Evolutionary conservation across 805 yeast genomes (phyloP).

Genomic region (Saccharomycopsis sp.): DNA sequence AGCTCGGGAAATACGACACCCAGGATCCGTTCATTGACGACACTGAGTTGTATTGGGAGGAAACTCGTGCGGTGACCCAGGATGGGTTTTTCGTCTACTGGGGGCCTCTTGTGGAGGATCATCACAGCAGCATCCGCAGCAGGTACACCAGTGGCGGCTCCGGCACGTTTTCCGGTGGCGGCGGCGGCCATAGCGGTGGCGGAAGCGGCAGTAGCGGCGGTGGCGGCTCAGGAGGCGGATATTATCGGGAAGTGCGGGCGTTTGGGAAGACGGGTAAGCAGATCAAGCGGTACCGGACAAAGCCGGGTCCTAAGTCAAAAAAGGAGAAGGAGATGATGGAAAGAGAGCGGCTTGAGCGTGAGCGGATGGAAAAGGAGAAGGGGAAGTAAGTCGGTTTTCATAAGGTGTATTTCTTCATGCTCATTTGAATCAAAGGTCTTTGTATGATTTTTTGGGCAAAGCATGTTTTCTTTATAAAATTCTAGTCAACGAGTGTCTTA

Average conservation of each 20-base stretch:
- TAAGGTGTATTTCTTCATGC: neutral
- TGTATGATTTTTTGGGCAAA: too few species aligned
- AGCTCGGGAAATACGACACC: slow-evolving; percentile 85
- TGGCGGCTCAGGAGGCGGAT: neutral
- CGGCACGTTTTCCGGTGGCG: neutral
- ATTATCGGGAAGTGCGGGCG: neutral
- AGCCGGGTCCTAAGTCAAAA: slow-evolving; percentile 20
- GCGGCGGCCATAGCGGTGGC: slow-evolving; percentile 1
- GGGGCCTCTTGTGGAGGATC: slow-evolving; percentile 77
- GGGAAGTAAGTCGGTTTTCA: neutral
- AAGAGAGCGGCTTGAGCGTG: slow-evolving; percentile 3
- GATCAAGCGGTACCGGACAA: slow-evolving; percentile 17
- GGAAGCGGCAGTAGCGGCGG: neutral
- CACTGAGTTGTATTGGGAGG: slow-evolving; percentile 86
- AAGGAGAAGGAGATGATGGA: slow-evolving; percentile 18
- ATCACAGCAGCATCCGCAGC: slow-evolving; percentile 18
- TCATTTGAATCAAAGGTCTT: too few species aligned
- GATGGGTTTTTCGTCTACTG: slow-evolving; percentile 95
- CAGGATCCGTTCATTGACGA: slow-evolving; percentile 97
- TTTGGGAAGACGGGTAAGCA: slow-evolving; percentile 14
- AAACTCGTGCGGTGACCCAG: slow-evolving; percentile 82
- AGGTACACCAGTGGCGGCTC: neutral
- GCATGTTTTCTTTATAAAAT: too few species aligned
- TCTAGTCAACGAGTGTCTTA: too few species aligned
- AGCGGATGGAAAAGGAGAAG: neutral